Evolutionary conservation across 345 rosid genomes (phyloP).

Genomic region (Diplotaxis tenuifolia): DNA sequence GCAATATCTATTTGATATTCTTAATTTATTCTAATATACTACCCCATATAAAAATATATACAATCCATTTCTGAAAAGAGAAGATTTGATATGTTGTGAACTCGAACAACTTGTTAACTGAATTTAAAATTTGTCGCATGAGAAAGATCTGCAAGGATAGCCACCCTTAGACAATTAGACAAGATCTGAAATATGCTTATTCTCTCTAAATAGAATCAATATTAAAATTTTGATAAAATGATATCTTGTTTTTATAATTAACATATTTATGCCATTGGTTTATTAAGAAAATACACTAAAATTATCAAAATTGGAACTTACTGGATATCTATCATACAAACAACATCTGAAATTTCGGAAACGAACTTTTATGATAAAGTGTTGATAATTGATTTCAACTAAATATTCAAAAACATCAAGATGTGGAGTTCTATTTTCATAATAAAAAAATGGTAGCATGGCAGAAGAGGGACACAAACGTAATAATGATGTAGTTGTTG

Average conservation of each 20-base stretch:
- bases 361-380: not conserved
- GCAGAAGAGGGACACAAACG: too few species aligned
- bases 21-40: too few species aligned
- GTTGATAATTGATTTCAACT: not conserved
- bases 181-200: not conserved
- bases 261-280: not conserved
- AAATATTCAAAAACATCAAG: not conserved
- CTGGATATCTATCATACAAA: not conserved
- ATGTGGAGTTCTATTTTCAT: too few species aligned
- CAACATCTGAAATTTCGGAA: not conserved
- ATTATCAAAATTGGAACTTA: not conserved
- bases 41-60: too few species aligned
- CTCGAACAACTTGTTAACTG: not conserved
- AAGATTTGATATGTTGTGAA: not conserved
- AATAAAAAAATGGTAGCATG: too few species aligned
- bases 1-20: too few species aligned
- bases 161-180: not conserved
- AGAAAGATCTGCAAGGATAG: not conserved
- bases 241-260: not conserved
- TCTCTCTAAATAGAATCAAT: not conserved
- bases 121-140: not conserved
- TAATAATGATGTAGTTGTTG: too few species aligned
- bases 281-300: not conserved
- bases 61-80: not conserved
- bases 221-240: too few species aligned